Evolutionary conservation across 1,139 yeast genomes (phyloP).

Genomic region (Yamadazyma jaroonii): DNA sequence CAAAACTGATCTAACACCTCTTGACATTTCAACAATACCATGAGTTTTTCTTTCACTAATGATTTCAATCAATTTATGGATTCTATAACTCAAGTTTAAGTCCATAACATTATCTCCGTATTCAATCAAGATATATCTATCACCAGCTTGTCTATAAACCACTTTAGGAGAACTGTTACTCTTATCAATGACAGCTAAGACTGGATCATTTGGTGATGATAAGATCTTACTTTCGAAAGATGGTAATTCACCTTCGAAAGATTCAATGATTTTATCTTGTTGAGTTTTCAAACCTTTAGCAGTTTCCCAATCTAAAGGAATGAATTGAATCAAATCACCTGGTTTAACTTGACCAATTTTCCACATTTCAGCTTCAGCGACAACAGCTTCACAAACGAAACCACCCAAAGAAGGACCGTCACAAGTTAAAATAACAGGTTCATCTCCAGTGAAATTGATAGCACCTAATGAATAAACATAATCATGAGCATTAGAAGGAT

Average conservation of each 20-base stretch:
- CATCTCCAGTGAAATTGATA: conserved; percentile 96
- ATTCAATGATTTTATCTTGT: conserved; percentile 56
- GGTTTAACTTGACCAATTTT: conserved; percentile 97
- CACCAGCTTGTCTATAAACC: conserved; percentile 95
- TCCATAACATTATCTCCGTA: conserved; percentile 89
- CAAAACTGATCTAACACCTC: conserved; percentile 92
- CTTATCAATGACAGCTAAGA: conserved; percentile 50
- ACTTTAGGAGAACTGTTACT: conserved; percentile 62
- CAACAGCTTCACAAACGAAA: conserved; percentile 94
- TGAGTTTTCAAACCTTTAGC: conserved; percentile 62
- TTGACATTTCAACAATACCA: conserved; percentile 93
- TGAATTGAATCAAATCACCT: conserved; percentile 79
- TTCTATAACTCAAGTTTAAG: conserved; percentile 79
- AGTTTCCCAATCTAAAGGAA: conserved; percentile 66
- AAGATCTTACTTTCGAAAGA: conserved; percentile 26
- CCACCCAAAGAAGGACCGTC: conserved; percentile 99
- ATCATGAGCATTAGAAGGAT: conserved; percentile 97
- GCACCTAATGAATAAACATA: conserved; percentile 96
- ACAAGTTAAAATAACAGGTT: conserved; percentile 93
- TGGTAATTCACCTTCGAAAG: conserved; percentile 43
- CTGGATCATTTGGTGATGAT: conserved; percentile 55
- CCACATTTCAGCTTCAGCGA: conserved; percentile 96
- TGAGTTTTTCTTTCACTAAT: conserved; percentile 61
- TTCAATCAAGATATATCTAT: conserved; percentile 84
- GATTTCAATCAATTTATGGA: conserved; percentile 75